Percentiles rank a stretch among this genome's conserved stretches.
phyloP scores from a whole-genome alignment of 257 asterid species.

The Apocynum venetum region DNA sequence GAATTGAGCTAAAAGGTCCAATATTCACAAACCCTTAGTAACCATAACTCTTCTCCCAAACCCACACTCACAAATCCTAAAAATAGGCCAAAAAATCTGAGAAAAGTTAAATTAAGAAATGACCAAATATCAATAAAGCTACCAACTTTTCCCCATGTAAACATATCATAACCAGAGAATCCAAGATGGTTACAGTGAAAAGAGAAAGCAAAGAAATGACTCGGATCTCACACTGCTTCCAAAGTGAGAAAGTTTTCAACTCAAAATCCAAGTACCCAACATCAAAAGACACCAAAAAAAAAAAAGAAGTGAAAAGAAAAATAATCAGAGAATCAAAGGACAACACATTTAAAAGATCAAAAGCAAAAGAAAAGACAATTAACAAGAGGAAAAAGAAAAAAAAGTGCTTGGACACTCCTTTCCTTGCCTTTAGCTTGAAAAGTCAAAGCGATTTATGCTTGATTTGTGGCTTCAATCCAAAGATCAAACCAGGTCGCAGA shows the following conservation, averaged over 20 bases:
- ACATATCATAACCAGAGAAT: slow-evolving; percentile 10
- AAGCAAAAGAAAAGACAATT: slow-evolving; percentile 9
- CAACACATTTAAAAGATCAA: slow-evolving; percentile 1
- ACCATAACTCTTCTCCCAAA: slow-evolving; percentile 1
- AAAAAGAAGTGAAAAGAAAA: neutral
- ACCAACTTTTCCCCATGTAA: slow-evolving; percentile 32
- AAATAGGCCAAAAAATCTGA: slow-evolving; percentile 27
- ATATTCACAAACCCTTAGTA: slow-evolving; percentile 5
- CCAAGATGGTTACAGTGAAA: slow-evolving; percentile 22
- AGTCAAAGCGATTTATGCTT: slow-evolving; percentile 35
- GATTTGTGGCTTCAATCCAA: slow-evolving; percentile 40
- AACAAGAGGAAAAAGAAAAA: slow-evolving; percentile 9
- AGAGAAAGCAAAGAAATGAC: slow-evolving; percentile 22
- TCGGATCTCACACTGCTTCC: slow-evolving; percentile 17
- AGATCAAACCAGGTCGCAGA: slow-evolving; percentile 26
- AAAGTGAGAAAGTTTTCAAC: slow-evolving; percentile 17
- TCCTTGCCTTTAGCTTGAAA: slow-evolving; percentile 30
- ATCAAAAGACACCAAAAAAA: slow-evolving; percentile 5
- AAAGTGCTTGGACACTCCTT: slow-evolving; percentile 16
- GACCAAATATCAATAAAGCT: slow-evolving; percentile 44
- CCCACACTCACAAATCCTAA: slow-evolving; percentile 10
- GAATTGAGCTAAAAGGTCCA: neutral
- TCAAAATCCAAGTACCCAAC: slow-evolving; percentile 13
- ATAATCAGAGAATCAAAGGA: slow-evolving; percentile 4
- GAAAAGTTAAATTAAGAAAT: slow-evolving; percentile 22